Conservation (phyloP, 108 stramenopile species). For the Cyclotella cryptica region DNA sequence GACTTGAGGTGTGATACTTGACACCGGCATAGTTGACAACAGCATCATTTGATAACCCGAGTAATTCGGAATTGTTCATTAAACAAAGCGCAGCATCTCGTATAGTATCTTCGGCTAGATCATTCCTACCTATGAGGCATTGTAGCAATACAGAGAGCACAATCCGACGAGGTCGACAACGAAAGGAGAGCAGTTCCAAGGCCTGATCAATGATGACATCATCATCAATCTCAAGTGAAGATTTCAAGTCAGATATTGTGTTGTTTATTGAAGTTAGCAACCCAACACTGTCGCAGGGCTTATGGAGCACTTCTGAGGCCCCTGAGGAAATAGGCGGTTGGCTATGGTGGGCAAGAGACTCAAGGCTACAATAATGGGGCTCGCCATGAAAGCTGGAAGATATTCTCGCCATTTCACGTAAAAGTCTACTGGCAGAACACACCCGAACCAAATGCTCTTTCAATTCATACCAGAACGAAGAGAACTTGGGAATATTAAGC, state of each 20-base stretch:
- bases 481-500: conserved; percentile 33
- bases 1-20: conserved; percentile 55
- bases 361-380: conserved; percentile 33
- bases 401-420: conserved; percentile 74
- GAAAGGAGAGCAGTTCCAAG: conserved; percentile 46
- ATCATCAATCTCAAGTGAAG: conserved; percentile 43
- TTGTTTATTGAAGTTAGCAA: conserved; percentile 48
- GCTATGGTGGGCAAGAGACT: conserved; percentile 28
- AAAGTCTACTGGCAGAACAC: conserved; percentile 60
- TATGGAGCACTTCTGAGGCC: conserved; percentile 70
- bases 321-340: conserved; percentile 58
- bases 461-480: conserved; percentile 73
- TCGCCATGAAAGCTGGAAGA: conserved; percentile 63
- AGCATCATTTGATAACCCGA: conserved; percentile 67
- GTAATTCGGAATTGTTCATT: conserved; percentile 52
- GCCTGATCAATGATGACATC: conserved; percentile 57
- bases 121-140: conserved; percentile 55
- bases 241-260: conserved; percentile 46
- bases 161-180: conserved; percentile 44
- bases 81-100: conserved; percentile 63
- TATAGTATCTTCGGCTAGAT: conserved; percentile 75
- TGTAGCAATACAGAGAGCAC: conserved; percentile 69
- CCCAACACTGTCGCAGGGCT: conserved; percentile 64
- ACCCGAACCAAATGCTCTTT: conserved; percentile 41
- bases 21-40: conserved; percentile 42